Conservation (phyloP, 768 basidiomycete genomes). For the Hortiboletus campestris region DNA sequence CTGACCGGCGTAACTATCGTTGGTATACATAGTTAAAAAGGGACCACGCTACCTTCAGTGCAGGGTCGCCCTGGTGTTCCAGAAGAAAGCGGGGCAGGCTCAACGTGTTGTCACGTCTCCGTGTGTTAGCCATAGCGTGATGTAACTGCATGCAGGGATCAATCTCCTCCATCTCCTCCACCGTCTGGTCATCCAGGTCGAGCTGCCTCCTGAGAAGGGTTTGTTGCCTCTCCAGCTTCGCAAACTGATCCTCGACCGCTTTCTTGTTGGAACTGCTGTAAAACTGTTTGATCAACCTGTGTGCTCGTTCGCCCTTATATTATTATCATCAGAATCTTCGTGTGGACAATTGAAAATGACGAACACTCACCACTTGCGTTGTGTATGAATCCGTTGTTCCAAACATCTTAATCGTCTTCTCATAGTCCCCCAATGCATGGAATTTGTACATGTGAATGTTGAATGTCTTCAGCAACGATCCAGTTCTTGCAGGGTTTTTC, state of each 20-base stretch:
- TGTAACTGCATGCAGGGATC: too few relatives aligned
- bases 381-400: too few relatives aligned
- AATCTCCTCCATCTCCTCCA: too few relatives aligned
- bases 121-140: not conserved
- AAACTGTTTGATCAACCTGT: constrained; percentile 22
- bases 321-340: too few relatives aligned
- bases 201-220: not conserved
- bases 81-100: not conserved
- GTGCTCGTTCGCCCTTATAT: constrained; percentile 1
- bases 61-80: constrained; percentile 7
- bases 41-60: constrained; percentile 11
- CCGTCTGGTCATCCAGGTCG: too few relatives aligned
- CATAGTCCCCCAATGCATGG: constrained; percentile 28
- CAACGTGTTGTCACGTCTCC: not conserved
- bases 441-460: constrained; percentile 31
- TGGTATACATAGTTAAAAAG: too few relatives aligned
- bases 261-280: constrained; percentile 27
- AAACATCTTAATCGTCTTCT: constrained; percentile 4
- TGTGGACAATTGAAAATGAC: too few relatives aligned
- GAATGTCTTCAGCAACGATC: constrained; percentile 7
- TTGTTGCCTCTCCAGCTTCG: constrained; percentile 6
- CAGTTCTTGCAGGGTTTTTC: not conserved
- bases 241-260: not conserved
- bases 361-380: too few relatives aligned
- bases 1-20: too few relatives aligned